Conservation (phyloP, 2,329 filamentous ascomycete species). For the Phyllosticta capitalensis region DNA sequence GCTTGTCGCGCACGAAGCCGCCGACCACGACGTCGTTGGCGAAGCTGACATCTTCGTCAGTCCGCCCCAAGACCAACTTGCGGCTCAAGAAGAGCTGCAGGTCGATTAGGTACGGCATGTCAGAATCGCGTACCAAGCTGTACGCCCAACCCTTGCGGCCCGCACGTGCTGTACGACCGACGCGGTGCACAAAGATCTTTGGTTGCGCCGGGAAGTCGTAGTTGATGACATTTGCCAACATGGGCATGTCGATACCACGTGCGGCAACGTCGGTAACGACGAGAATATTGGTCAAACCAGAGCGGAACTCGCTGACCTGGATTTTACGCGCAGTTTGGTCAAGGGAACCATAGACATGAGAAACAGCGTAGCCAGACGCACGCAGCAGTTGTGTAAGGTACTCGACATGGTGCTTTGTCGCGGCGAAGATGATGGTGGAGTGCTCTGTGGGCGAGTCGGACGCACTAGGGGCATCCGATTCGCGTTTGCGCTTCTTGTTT, state of each 20-base stretch:
- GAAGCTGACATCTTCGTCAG: slow-evolving; percentile 56
- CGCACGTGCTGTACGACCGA: slow-evolving; percentile 90
- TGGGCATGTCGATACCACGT: slow-evolving; percentile 93
- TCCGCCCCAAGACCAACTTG: slow-evolving; percentile 65
- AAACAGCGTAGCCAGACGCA: slow-evolving; percentile 75
- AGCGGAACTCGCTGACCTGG: slow-evolving; percentile 83
- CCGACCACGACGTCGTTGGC: slow-evolving; percentile 79
- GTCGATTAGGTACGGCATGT: slow-evolving; percentile 86
- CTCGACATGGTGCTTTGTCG: slow-evolving; percentile 96
- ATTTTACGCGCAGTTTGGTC: slow-evolving; percentile 90
- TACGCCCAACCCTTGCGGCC: slow-evolving; percentile 92
- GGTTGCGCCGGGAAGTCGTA: slow-evolving; percentile 96
- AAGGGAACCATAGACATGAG: slow-evolving; percentile 87
- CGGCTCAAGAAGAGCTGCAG: slow-evolving; percentile 90
- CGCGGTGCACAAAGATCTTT: slow-evolving; percentile 93
- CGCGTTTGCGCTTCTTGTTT: slow-evolving; percentile 73
- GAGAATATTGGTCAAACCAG: slow-evolving; percentile 75
- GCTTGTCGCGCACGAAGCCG: slow-evolving; percentile 57
- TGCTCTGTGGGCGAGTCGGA: slow-evolving; percentile 71
- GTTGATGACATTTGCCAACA: slow-evolving; percentile 95
- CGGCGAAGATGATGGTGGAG: slow-evolving; percentile 89
- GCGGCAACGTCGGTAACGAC: slow-evolving; percentile 96
- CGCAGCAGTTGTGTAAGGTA: slow-evolving; percentile 77
- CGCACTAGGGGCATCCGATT: slow-evolving; percentile 38
- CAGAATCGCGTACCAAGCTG: slow-evolving; percentile 77